Evolutionary conservation across 2,329 filamentous ascomycete genomes (phyloP).

Genomic region (Verticillium dahliae): DNA sequence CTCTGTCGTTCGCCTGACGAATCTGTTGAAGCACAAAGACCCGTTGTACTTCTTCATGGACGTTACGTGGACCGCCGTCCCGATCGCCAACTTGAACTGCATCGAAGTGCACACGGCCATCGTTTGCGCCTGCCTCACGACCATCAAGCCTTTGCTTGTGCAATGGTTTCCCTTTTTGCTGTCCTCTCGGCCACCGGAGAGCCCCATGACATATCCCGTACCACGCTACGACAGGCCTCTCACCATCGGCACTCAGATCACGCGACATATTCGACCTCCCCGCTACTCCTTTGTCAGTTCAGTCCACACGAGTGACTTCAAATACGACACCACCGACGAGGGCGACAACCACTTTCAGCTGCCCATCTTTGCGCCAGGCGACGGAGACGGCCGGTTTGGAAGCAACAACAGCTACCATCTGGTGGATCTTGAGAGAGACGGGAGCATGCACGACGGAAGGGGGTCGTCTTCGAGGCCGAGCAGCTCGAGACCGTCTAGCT

Average conservation of each 20-base stretch:
- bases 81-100: conserved; percentile 25
- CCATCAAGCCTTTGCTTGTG: conserved; percentile 29
- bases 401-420: neutral
- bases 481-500: neutral
- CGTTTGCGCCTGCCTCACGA: conserved; percentile 27
- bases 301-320: neutral
- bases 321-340: neutral
- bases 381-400: neutral
- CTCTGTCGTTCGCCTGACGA: conserved; percentile 22
- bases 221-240: conserved; percentile 8
- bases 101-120: conserved; percentile 29
- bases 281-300: neutral
- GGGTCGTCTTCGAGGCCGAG: neutral
- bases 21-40: conserved; percentile 15
- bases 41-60: conserved; percentile 11
- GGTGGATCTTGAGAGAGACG: neutral
- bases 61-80: conserved; percentile 18
- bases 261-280: neutral
- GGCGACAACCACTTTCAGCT: neutral
- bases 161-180: conserved; percentile 20
- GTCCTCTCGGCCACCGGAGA: neutral
- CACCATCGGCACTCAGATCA: conserved; percentile 12
- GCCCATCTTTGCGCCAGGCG: neutral
- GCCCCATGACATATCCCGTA: neutral
- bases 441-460: neutral